phyloP scores from a whole-genome alignment of 495 filamentous ascomycete species.

The Talaromyces proteolyticus region DNA sequence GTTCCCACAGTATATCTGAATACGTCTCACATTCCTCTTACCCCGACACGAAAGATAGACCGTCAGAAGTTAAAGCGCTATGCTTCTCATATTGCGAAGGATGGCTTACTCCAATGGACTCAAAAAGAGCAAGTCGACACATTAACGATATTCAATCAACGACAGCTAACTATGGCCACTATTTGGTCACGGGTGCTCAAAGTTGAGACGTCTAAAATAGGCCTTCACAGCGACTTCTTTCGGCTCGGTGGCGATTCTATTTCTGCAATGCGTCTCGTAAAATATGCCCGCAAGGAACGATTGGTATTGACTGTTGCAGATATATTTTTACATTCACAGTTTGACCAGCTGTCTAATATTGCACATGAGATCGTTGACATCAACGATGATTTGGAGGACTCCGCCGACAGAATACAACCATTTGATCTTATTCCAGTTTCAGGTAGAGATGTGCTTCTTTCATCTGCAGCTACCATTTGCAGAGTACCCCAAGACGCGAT shows the following conservation, averaged over 20 bases:
- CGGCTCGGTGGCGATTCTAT: constrained; percentile 17
- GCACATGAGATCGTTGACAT: background rate
- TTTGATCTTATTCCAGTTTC: background rate
- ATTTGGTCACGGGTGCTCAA: constrained; percentile 19
- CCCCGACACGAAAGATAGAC: constrained; percentile 16
- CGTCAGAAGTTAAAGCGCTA: constrained; percentile 4
- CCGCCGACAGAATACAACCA: background rate
- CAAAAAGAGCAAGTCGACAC: background rate
- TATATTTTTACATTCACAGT: constrained; percentile 14
- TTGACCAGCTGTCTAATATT: constrained; percentile 25
- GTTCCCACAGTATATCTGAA: constrained; percentile 9
- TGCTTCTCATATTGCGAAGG: constrained; percentile 4
- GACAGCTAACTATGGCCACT: constrained; percentile 18
- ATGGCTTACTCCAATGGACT: constrained; percentile 3
- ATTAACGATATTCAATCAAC: constrained; percentile 3
- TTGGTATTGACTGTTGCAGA: constrained; percentile 7
- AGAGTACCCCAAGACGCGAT: constrained; percentile 17
- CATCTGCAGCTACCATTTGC: constrained; percentile 4
- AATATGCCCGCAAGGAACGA: background rate
- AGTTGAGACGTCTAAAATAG: constrained; percentile 16
- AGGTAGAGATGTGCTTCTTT: background rate
- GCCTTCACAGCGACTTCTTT: constrained; percentile 19
- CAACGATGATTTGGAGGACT: background rate
- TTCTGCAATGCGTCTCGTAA: constrained; percentile 12
- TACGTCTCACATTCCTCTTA: constrained; percentile 9